These are phyloP conservation scores for Arxiozyma slooffiae DNA, from an alignment of 1,139 yeast species.

Conservation along the genomic window DNA sequence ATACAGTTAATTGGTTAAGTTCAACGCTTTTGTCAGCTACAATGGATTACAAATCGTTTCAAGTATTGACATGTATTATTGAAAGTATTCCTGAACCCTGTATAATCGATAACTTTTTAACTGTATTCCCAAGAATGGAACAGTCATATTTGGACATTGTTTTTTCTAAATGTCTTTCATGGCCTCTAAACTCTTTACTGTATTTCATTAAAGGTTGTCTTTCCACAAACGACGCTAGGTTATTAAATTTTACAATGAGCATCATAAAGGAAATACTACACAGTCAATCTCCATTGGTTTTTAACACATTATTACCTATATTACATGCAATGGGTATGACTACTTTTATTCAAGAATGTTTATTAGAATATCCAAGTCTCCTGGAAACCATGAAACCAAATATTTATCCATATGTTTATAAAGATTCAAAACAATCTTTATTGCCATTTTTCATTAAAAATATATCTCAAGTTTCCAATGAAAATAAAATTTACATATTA, in stretches of 20 bases:
- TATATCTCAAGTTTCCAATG: not conserved
- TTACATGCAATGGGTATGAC: not conserved
- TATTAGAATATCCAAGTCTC: not conserved
- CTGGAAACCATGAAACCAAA: not conserved
- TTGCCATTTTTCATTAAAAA: not conserved
- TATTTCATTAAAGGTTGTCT: constrained; percentile 10
- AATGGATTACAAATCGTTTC: constrained; percentile 13
- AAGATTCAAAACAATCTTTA: not conserved
- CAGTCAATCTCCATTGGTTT: not conserved
- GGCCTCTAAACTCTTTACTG: constrained; percentile 10
- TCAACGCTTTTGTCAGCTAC: constrained; percentile 17
- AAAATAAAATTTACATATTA: not conserved
- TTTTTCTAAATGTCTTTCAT: not conserved
- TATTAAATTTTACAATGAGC: not conserved
- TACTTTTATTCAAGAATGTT: not conserved
- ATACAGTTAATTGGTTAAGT: constrained; percentile 21
- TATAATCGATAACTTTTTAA: constrained; percentile 7
- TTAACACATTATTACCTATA: not conserved
- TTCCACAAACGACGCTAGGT: not conserved
- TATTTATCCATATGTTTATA: not conserved
- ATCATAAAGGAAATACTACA: not conserved
- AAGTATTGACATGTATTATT: constrained; percentile 7
- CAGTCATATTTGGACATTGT: not conserved
- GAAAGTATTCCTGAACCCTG: not conserved
- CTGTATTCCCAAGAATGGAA: constrained; percentile 1